phyloP scores from a whole-genome alignment of 208 protist species.

The Strigomonas oncopelti region DNA sequence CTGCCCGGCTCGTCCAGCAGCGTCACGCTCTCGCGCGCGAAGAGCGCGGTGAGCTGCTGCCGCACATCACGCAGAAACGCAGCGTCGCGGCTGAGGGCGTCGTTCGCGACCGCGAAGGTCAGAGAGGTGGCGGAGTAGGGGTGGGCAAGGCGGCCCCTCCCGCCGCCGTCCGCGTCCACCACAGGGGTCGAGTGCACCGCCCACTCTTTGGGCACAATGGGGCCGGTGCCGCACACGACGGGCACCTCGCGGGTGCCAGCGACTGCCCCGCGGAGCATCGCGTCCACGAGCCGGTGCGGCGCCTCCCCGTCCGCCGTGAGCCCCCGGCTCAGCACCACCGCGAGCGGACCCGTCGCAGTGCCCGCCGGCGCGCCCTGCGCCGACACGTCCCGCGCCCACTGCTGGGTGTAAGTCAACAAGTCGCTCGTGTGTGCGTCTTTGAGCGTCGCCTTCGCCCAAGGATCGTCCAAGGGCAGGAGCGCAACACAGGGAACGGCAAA shows the following conservation, averaged over 20 bases:
- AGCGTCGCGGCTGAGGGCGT: conserved; percentile 5
- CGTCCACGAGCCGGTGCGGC: conserved; percentile 21
- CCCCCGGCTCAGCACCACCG: conserved; percentile 41
- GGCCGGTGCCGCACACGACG: conserved; percentile 55
- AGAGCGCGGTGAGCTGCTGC: conserved; percentile 22
- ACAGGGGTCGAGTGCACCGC: conserved; percentile 25
- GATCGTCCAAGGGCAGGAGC: not conserved
- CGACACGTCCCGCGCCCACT: not conserved
- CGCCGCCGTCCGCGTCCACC: not conserved
- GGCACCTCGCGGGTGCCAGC: conserved; percentile 8
- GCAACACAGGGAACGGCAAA: conserved; percentile 2
- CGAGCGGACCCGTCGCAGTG: not conserved
- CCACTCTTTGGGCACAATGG: conserved; percentile 71
- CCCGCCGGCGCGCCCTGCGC: not conserved
- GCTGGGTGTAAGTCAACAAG: not conserved
- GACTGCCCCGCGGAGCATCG: conserved; percentile 12
- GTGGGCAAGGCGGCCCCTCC: not conserved
- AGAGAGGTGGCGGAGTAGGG: conserved; percentile 8
- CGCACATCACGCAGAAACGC: conserved; percentile 15
- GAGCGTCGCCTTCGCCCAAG: not conserved
- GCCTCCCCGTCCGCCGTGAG: conserved; percentile 41
- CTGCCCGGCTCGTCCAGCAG: conserved; percentile 29
- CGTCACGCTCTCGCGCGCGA: conserved; percentile 62
- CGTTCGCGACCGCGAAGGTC: conserved; percentile 12
- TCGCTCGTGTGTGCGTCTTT: not conserved